Evolutionary conservation across 257 asterid species (phyloP), one percentile per base, ranked within the genome.

Genomic region (Forsythia suspensa): DNA sequence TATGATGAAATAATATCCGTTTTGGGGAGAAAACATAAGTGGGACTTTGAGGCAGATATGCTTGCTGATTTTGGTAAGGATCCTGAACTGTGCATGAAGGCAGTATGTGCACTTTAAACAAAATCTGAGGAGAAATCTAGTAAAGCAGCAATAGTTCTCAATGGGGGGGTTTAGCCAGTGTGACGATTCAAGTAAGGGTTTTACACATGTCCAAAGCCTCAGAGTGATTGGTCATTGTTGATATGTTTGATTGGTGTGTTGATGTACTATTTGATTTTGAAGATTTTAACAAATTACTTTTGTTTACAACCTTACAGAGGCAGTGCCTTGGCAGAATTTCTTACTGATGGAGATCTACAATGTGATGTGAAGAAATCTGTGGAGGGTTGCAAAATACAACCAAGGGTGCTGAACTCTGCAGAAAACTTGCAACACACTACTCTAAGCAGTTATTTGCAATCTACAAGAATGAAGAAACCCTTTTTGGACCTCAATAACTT

Each of bases 11-110:
- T 92, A 73, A 88, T 92, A 18, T 83, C 90, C 24, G 48, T 77
- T 78, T 71, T 90, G 88, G 83, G 40, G 74, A 85, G 88, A 79
- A 83, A 83, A 69, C 86, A 75, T 39, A 85, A 82, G 77, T 92
- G 96, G 96, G 88, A 79, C 37, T 90, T 77, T 52, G 89, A 90
- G 85, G 89, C 91, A 46, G 96, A 89, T 61, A 87, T 92, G 96
- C 90, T 86, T 77, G 90, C 94, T 79, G 97, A 86, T 72, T 81
- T 89, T 44, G 92, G 86, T 39, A 88, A 88, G 77, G 83, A 68
- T 21, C 82, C 89, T 61, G 91, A 87, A 67, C 84, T 92, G 39
- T 92, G 97, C 68, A 90, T 92, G 94, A 87, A 78, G 87, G 96
- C 93, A 38, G 88, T 92, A 75, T 90, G 93, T 80, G 91, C 90